Evolutionary conservation across 2,329 filamentous ascomycete genomes (phyloP).

Genomic region (Calonectria pseudoreteaudii): DNA sequence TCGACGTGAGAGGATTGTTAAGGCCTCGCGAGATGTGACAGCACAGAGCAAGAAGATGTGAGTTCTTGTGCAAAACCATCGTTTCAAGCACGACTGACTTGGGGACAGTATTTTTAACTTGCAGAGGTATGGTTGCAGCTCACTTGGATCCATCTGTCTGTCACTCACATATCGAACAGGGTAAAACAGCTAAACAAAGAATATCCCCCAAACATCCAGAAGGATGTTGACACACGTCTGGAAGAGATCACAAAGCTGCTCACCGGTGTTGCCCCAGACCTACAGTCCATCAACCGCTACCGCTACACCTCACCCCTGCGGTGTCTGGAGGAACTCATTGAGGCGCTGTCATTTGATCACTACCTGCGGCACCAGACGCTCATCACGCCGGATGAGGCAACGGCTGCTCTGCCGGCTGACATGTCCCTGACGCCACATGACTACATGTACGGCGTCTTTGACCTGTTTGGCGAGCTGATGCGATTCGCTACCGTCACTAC

Average conservation of each 20-base stretch:
- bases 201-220: constrained; percentile 75
- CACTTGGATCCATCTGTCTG: neutral
- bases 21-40: constrained; percentile 92
- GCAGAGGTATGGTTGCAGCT: constrained; percentile 48
- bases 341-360: constrained; percentile 88
- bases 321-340: constrained; percentile 93
- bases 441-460: constrained; percentile 91
- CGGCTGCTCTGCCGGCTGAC: constrained; percentile 58
- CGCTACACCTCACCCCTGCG: constrained; percentile 85
- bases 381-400: constrained; percentile 74
- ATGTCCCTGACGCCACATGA: constrained; percentile 82
- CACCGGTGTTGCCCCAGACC: constrained; percentile 74
- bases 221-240: constrained; percentile 77
- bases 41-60: constrained; percentile 97
- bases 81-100: constrained; percentile 9
- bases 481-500: constrained; percentile 91
- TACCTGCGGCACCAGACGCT: constrained; percentile 85
- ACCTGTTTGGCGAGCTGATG: constrained; percentile 97
- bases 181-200: constrained; percentile 72
- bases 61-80: constrained; percentile 36
- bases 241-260: constrained; percentile 79
- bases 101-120: constrained; percentile 51
- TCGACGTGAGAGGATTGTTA: constrained; percentile 88
- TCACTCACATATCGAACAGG: constrained; percentile 55
- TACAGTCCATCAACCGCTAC: constrained; percentile 82